These are phyloP conservation scores for Apiotrichum gamsii DNA, from an alignment of 1,284 basidiomycete genomes.

Conservation along the genomic window DNA sequence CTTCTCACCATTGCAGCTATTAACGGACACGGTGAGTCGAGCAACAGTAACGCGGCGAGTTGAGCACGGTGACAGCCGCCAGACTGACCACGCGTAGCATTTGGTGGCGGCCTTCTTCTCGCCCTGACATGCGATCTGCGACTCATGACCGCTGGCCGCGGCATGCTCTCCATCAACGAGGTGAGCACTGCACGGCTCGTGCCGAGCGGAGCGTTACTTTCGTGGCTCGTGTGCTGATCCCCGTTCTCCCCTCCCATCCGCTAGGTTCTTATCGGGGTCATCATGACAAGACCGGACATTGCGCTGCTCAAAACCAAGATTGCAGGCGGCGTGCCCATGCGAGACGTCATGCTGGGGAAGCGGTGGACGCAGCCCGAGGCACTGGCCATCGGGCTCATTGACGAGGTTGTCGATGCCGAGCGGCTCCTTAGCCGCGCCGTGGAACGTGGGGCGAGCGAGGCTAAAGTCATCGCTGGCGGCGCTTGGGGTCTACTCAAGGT, in stretches of 20 bases:
- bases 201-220: no score
- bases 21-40: conserved; percentile 64
- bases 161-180: conserved; percentile 92
- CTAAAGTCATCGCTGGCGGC: conserved; percentile 47
- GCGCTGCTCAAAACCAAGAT: no score
- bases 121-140: conserved; percentile 56
- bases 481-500: conserved; percentile 53
- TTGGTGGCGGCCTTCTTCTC: conserved; percentile 78
- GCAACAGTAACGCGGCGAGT: not conserved
- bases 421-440: conserved; percentile 54
- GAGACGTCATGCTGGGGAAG: conserved; percentile 73
- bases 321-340: conserved; percentile 32
- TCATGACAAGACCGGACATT: conserved; percentile 42
- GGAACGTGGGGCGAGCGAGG: conserved; percentile 45
- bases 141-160: conserved; percentile 44
- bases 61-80: not conserved
- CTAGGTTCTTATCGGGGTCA: conserved; percentile 59
- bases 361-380: conserved; percentile 73
- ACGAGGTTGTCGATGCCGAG: conserved; percentile 55
- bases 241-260: no score
- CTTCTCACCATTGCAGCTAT: conserved; percentile 69
- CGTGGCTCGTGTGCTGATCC: no score
- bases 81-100: conserved; percentile 36
- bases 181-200: no score
- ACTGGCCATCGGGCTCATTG: conserved; percentile 62